phyloP scores from a whole-genome alignment of 179 eudicot species.

The Patellifolia procumbens region DNA sequence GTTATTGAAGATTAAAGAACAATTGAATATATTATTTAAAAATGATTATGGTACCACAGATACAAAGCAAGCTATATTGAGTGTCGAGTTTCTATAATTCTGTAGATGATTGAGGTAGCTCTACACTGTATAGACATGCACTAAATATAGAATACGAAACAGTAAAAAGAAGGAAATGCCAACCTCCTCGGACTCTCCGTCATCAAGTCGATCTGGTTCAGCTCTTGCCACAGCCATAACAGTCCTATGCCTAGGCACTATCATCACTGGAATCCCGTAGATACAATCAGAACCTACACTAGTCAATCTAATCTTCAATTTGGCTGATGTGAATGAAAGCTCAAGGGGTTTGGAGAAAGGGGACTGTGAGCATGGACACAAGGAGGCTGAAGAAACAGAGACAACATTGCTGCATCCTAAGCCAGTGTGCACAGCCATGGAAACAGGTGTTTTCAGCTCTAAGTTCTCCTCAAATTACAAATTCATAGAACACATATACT shows the following conservation, averaged over 20 bases:
- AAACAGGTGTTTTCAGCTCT: not conserved
- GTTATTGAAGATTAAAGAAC: not conserved
- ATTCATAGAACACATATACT: not conserved
- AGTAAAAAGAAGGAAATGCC: conserved; percentile 17
- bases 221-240: conserved; percentile 38
- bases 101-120: not conserved
- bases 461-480: not conserved
- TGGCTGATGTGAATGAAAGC: conserved; percentile 21
- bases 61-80: not conserved
- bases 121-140: not conserved
- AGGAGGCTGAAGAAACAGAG: conserved; percentile 16
- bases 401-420: conserved; percentile 31
- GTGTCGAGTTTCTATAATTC: not conserved
- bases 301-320: conserved; percentile 15
- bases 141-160: not conserved
- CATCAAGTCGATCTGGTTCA: conserved; percentile 37
- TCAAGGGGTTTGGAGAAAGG: conserved; percentile 25
- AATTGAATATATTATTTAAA: not conserved
- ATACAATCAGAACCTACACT: conserved; percentile 17
- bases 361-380: conserved; percentile 31
- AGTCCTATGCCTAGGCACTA: conserved; percentile 16
- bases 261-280: conserved; percentile 22
- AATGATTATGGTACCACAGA: not conserved
- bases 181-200: conserved; percentile 37
- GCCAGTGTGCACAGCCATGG: conserved; percentile 37